These are phyloP conservation scores for Fraxinus excelsior DNA, from an alignment of 257 asterid genomes.

Conservation along the genomic window DNA sequence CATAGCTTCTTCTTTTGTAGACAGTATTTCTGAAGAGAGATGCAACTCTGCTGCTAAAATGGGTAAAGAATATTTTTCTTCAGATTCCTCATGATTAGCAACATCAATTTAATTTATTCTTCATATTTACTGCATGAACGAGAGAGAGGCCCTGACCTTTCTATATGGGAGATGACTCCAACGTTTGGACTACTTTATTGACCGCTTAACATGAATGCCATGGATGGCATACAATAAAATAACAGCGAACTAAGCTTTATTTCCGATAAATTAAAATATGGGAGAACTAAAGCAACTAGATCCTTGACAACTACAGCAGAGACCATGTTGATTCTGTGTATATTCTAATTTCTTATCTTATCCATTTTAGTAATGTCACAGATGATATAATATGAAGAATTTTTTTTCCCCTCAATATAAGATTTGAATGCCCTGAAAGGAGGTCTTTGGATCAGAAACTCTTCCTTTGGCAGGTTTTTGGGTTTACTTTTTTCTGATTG, in stretches of 20 bases:
- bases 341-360: too few species aligned
- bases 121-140: constrained; percentile 4
- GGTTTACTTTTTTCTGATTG: constrained; percentile 7
- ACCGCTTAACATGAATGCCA: background rate
- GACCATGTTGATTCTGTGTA: background rate
- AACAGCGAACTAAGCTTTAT: background rate
- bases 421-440: constrained; percentile 36
- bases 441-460: constrained; percentile 4
- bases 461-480: background rate
- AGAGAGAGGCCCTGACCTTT: background rate
- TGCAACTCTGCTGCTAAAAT: constrained; percentile 97
- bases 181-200: background rate
- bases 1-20: constrained; percentile 78
- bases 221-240: background rate
- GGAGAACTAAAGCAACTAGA: background rate
- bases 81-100: background rate
- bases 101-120: background rate
- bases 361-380: too few species aligned
- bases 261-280: too few species aligned
- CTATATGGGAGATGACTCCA: background rate
- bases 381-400: background rate
- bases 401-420: too few species aligned
- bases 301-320: background rate
- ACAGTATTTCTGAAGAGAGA: constrained; percentile 91
- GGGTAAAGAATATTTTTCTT: constrained; percentile 61